Evolutionary conservation across 1,139 yeast species (phyloP).

Genomic region (Eremothecium sinecaudum): DNA sequence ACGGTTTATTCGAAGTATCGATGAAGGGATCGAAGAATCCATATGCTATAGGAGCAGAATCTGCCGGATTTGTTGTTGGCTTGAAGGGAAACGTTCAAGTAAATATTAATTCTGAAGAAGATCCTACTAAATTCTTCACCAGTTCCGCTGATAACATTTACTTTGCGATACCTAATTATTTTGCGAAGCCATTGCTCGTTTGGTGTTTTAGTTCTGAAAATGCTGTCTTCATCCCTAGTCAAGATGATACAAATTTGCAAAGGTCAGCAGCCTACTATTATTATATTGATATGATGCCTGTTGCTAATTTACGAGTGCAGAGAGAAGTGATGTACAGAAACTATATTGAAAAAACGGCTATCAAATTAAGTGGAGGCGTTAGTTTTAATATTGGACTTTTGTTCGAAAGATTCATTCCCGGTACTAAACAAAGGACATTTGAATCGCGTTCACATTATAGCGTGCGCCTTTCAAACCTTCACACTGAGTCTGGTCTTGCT

Average conservation of each 20-base stretch:
- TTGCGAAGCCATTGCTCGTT: conserved; percentile 46
- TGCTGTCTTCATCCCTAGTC: conserved; percentile 39
- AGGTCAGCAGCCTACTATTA: conserved; percentile 46
- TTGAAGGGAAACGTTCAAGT: conserved; percentile 63
- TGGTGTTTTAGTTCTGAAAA: conserved; percentile 49
- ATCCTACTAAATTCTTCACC: conserved; percentile 53
- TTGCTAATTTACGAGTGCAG: conserved; percentile 17
- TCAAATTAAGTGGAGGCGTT: conserved; percentile 53
- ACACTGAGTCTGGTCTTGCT: conserved; percentile 38
- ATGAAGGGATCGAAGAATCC: conserved; percentile 67
- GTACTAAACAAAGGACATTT: conserved; percentile 37
- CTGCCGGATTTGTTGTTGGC: conserved; percentile 72
- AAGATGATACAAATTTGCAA: conserved; percentile 34
- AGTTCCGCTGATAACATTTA: conserved; percentile 59
- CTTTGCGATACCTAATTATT: conserved; percentile 61
- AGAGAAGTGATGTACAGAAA: conserved; percentile 18
- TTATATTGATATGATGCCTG: conserved; percentile 30
- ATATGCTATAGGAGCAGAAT: conserved; percentile 54
- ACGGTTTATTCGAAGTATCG: conserved; percentile 48
- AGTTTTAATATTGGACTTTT: conserved; percentile 49
- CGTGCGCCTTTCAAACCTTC: conserved; percentile 55
- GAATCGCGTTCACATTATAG: conserved; percentile 64
- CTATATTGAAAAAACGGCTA: conserved; percentile 44
- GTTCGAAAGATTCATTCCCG: conserved; percentile 40
- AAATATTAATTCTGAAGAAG: conserved; percentile 50